These are phyloP conservation scores for Annona squamosa DNA, from an alignment of 164 flowering plant genomes.

Conservation along the genomic window DNA sequence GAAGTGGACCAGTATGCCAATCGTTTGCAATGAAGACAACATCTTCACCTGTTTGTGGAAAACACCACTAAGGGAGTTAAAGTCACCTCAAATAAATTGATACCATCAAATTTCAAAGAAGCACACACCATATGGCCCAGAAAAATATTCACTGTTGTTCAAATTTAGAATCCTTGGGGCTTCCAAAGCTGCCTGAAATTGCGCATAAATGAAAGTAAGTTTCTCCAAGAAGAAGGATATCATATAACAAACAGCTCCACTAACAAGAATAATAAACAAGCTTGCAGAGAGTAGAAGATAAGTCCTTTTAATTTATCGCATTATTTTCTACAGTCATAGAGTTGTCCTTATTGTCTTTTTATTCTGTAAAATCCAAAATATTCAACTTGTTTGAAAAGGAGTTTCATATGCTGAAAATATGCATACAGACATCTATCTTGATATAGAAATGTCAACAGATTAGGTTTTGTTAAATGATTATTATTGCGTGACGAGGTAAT, in stretches of 20 bases:
- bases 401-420: too few relatives aligned
- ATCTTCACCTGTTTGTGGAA: constrained; percentile 54
- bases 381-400: too few relatives aligned
- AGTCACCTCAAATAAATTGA: background rate
- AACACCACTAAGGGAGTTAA: background rate
- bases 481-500: too few relatives aligned
- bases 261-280: background rate
- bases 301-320: too few relatives aligned
- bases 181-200: constrained; percentile 74
- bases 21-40: constrained; percentile 71
- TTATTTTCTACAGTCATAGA: too few relatives aligned
- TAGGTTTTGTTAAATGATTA: too few relatives aligned
- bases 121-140: constrained; percentile 74
- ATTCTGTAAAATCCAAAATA: too few relatives aligned
- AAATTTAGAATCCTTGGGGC: constrained; percentile 76
- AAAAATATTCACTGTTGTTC: constrained; percentile 51
- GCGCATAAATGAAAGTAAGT: background rate
- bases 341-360: too few relatives aligned
- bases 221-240: background rate
- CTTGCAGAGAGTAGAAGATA: background rate
- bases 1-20: constrained; percentile 82
- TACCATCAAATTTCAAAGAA: constrained; percentile 1
- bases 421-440: too few relatives aligned
- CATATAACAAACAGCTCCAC: background rate
- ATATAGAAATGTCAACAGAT: too few relatives aligned